A percentile compares a stretch with the other conserved stretches of the same genome.
These are phyloP conservation scores for Neurospora hispaniola DNA, from an alignment of 495 filamentous ascomycete species.

Conservation along the genomic window DNA sequence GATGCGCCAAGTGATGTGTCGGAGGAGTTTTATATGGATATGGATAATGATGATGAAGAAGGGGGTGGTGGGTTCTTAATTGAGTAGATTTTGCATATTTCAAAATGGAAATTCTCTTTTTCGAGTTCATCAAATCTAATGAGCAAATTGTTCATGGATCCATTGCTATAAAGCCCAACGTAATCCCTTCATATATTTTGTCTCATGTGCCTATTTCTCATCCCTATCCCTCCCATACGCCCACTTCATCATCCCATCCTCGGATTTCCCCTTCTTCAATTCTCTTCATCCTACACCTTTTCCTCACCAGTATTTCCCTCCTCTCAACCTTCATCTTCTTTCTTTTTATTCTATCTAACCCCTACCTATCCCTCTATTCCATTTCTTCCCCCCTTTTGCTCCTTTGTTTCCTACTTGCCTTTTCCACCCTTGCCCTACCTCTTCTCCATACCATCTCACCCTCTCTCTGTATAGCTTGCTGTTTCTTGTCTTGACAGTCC, in stretches of 20 bases:
- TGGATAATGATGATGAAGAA: constrained; percentile 18
- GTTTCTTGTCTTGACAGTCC: background rate
- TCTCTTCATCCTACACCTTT: background rate
- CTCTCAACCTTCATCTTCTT: background rate
- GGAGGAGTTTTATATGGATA: constrained; percentile 17
- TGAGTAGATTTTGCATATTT: constrained; percentile 8
- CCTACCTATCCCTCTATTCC: background rate
- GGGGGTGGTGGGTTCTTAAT: constrained; percentile 28
- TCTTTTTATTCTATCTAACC: background rate
- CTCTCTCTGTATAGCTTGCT: background rate
- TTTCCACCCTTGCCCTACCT: background rate
- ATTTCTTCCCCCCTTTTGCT: background rate
- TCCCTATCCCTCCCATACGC: background rate
- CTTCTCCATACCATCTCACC: background rate
- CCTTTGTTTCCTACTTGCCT: background rate
- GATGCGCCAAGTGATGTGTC: constrained; percentile 15
- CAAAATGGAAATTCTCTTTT: background rate
- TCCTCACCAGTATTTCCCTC: background rate
- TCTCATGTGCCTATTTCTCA: background rate
- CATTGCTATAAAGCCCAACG: too few species aligned
- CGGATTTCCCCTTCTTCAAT: background rate
- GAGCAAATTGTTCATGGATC: too few species aligned
- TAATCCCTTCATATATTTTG: background rate
- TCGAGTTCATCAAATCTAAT: too few species aligned
- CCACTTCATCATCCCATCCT: background rate